Evolutionary conservation across 176 grass and related monocot species (phyloP).

Genomic region (Dendrocalamus sinicus): DNA sequence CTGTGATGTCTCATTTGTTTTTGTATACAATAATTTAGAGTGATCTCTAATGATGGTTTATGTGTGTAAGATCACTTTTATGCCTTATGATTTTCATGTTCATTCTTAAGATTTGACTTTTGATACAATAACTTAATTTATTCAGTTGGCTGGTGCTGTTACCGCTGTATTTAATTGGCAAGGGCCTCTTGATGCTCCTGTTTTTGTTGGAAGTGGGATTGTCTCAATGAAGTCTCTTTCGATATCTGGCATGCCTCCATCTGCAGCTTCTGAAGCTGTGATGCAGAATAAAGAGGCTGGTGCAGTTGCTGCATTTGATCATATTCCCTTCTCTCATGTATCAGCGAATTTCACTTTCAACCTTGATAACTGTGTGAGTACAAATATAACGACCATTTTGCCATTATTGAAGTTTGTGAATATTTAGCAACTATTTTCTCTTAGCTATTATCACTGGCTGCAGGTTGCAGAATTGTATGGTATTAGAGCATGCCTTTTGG

Average conservation of each 20-base stretch:
- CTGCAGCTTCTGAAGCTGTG: slow-evolving; percentile 91
- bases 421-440: neutral
- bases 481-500: slow-evolving; percentile 94
- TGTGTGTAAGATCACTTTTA: slow-evolving; percentile 27
- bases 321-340: slow-evolving; percentile 89
- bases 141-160: slow-evolving; percentile 90
- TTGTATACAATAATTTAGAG: slow-evolving; percentile 17
- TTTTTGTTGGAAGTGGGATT: slow-evolving; percentile 99
- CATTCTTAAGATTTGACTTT: slow-evolving; percentile 28
- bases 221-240: slow-evolving; percentile 88
- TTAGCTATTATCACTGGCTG: slow-evolving; percentile 24
- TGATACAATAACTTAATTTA: slow-evolving; percentile 42
- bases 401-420: slow-evolving; percentile 31
- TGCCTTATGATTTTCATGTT: slow-evolving; percentile 34
- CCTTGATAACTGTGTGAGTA: slow-evolving; percentile 93
- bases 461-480: slow-evolving; percentile 99
- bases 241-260: slow-evolving; percentile 79
- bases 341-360: slow-evolving; percentile 99
- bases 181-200: slow-evolving; percentile 93
- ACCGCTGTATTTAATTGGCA: slow-evolving; percentile 99
- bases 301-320: slow-evolving; percentile 95
- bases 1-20: slow-evolving; percentile 21
- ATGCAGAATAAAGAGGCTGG: slow-evolving; percentile 95
- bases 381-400: slow-evolving; percentile 29
- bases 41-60: slow-evolving; percentile 9